Evolutionary conservation across 208 protist species (phyloP).

Genomic region (Leishmania turanica): DNA sequence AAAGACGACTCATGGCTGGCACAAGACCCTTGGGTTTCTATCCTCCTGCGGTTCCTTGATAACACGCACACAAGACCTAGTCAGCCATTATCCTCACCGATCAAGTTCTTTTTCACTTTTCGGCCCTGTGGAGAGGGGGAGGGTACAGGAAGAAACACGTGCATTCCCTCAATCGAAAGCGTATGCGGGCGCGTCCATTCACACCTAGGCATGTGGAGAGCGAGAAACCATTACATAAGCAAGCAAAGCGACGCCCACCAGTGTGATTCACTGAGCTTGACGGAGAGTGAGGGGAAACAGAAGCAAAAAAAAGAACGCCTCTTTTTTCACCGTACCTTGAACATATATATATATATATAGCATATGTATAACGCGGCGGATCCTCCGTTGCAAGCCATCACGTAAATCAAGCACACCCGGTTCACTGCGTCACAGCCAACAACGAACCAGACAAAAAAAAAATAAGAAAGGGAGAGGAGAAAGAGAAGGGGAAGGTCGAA

Average conservation of each 20-base stretch:
- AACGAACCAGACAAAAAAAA: background rate
- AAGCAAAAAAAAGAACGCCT: background rate
- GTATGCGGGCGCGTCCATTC: background rate
- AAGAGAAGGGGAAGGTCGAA: background rate
- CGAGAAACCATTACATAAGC: background rate
- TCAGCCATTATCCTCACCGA: background rate
- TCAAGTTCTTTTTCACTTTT: background rate
- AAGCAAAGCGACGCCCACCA: background rate
- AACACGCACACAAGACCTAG: background rate
- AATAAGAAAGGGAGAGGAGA: background rate
- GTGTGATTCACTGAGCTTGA: background rate
- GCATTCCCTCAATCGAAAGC: background rate
- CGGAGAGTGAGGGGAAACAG: background rate
- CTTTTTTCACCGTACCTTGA: background rate
- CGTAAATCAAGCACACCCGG: background rate
- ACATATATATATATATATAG: conserved; percentile 4
- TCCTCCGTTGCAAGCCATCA: background rate
- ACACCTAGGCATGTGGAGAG: background rate
- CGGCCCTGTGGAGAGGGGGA: background rate
- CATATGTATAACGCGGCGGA: conserved; percentile 3
- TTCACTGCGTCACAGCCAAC: background rate
- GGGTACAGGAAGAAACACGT: background rate
- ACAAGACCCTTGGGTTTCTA: background rate
- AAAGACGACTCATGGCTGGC: background rate
- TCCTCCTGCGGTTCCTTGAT: background rate